Evolutionary conservation across 148 eudicot genomes (phyloP), one percentile per base, ranked within the genome.

Genomic region (Selenicereus undatus): DNA sequence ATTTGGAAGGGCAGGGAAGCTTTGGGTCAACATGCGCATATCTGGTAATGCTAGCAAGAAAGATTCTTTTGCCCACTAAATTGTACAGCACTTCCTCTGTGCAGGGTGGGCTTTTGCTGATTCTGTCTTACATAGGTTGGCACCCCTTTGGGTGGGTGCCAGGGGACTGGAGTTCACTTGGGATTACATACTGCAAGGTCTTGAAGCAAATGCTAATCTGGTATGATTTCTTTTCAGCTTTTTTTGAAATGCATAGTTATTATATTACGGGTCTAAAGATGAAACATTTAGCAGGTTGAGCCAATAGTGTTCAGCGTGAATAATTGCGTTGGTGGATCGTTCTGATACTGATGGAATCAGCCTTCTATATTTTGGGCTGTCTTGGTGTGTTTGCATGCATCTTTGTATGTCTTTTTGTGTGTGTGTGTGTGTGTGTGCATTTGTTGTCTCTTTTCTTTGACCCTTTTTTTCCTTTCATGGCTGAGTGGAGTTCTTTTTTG

Each of bases 81-180:
- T 62, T 52, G 51, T 73, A 18, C 68, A 9, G 35, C 82, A 83
- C 52, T n/a, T 45, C 42, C 70, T 79, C 64, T 86, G 74, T 82
- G 82, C 90, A 96, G 99, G 99, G 29, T 96, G 99, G 99, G 99
- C 99, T 71, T 96, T 96, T 87, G 99, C 99, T 39, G 95, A 93
- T 87, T 84, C 99, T 81, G 95, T 96, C 87, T 82, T 96, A 76
- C 99, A 96, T 84, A 90, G 98, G 77, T 84, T 96, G 87, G 93
- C 92, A 66, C 99, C 99, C 60, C 99, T 96, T 81, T 96, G 99
- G 99, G 90, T 93, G 71, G 99, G 97, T 76, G 99, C 99, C 73
- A 93, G 98, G 86, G 99, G 98, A 71, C 83, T 93, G 58, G 99
- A 96, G 81, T 96, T 96, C 73, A 96, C 98, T 39, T 96, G 97